phyloP scores from a whole-genome alignment of 2,329 filamentous ascomycete genomes.

The Penicillium sp. region DNA sequence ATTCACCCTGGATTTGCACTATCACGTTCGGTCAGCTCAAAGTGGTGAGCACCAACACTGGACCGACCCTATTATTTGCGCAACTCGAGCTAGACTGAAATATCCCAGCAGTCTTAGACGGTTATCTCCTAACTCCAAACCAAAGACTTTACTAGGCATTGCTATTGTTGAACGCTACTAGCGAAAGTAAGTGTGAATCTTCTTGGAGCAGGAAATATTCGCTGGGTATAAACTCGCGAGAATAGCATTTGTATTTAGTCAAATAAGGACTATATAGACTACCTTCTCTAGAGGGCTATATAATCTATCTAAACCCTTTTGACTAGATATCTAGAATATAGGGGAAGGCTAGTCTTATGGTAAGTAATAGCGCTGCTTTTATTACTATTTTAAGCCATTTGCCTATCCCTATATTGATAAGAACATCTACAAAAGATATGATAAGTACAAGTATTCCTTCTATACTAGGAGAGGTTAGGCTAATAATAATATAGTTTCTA shows the following conservation, averaged over 20 bases:
- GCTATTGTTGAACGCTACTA: constrained; percentile 23
- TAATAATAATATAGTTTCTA: constrained; percentile 12
- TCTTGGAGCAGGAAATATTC: background rate
- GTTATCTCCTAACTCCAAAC: constrained; percentile 27
- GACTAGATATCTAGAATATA: constrained; percentile 27
- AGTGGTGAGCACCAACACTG: no score
- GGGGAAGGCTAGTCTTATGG: constrained; percentile 24
- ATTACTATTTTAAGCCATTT: constrained; percentile 24
- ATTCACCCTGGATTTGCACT: no score
- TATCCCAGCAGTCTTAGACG: no score
- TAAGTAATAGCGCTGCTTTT: constrained; percentile 26
- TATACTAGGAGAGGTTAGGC: constrained; percentile 5
- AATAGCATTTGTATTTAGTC: constrained; percentile 27
- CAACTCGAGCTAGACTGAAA: no score
- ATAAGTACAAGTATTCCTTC: constrained; percentile 16
- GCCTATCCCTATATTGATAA: constrained; percentile 19
- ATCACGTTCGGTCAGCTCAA: no score
- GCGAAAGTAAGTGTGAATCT: constrained; percentile 13
- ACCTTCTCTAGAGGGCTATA: constrained; percentile 24
- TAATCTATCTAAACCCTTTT: constrained; percentile 29
- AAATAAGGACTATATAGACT: constrained; percentile 23
- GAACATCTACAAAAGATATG: constrained; percentile 22
- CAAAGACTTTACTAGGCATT: constrained; percentile 24
- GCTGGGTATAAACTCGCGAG: constrained; percentile 4
- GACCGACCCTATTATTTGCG: no score